Percentiles rank a stretch among this genome's conserved stretches.
These are phyloP conservation scores for Erodium maritimum DNA, from an alignment of 345 rosid genomes.

Conservation along the genomic window DNA sequence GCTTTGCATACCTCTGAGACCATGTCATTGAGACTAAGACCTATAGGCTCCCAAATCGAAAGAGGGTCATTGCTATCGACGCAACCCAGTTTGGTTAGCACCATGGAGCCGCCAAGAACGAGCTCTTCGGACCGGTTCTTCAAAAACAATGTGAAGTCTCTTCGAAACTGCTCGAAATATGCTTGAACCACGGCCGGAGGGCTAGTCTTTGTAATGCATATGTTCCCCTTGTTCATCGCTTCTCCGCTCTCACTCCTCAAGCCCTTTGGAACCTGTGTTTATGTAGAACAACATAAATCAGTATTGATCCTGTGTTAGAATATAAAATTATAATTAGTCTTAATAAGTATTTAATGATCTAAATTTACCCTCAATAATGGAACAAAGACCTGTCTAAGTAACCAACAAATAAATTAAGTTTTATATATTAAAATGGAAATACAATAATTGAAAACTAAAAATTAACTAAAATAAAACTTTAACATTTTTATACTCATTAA, in stretches of 20 bases:
- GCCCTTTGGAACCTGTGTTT: slow-evolving; percentile 49
- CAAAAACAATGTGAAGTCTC: slow-evolving; percentile 30
- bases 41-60: slow-evolving; percentile 39
- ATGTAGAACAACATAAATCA: too few species aligned
- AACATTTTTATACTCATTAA: too few species aligned
- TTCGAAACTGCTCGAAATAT: slow-evolving; percentile 36
- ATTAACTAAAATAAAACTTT: too few species aligned
- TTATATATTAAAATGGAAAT: too few species aligned
- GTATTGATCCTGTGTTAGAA: too few species aligned
- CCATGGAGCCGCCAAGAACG: slow-evolving; percentile 38
- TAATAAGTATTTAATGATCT: too few species aligned
- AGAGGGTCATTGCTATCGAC: slow-evolving; percentile 38
- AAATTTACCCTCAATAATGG: too few species aligned
- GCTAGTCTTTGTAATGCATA: slow-evolving; percentile 36
- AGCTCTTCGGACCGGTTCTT: slow-evolving; percentile 36
- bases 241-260: slow-evolving; percentile 25
- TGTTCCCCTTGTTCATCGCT: slow-evolving; percentile 27
- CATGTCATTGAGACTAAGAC: slow-evolving; percentile 36
- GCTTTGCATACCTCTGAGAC: slow-evolving; percentile 35
- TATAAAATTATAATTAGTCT: too few species aligned
- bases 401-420: too few species aligned
- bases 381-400: too few species aligned
- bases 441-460: too few species aligned
- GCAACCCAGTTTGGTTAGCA: slow-evolving; percentile 34
- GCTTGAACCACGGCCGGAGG: slow-evolving; percentile 26